Evolutionary conservation across 164 flowering plant species (phyloP).

Genomic region (Chimonanthus salicifolius): DNA sequence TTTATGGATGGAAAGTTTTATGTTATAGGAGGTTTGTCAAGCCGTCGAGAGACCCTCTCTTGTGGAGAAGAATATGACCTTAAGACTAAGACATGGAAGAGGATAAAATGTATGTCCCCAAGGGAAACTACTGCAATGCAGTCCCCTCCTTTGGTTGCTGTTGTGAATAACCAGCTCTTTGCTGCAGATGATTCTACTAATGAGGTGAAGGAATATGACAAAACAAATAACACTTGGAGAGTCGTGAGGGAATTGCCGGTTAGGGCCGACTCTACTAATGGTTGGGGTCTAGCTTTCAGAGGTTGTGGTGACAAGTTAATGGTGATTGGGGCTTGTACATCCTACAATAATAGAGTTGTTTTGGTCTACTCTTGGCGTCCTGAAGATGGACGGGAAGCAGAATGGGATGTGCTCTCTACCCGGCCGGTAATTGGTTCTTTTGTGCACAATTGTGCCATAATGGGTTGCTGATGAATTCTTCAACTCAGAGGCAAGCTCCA

Average conservation of each 20-base stretch:
- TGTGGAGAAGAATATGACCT: slow-evolving; percentile 64
- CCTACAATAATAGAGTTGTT: no score
- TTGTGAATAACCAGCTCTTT: slow-evolving; percentile 72
- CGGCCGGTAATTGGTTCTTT: no score
- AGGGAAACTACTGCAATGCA: slow-evolving; percentile 16
- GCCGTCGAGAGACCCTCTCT: slow-evolving; percentile 30
- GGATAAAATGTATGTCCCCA: slow-evolving; percentile 58
- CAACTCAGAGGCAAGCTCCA: no score
- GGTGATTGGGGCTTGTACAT: slow-evolving; percentile 37
- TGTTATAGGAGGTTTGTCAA: slow-evolving; percentile 65
- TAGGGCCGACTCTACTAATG: slow-evolving; percentile 51
- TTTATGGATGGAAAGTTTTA: slow-evolving; percentile 70
- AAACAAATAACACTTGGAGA: slow-evolving; percentile 63
- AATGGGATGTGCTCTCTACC: no score
- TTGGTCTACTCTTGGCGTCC: no score
- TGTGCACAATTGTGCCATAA: no score
- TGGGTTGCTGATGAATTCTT: no score
- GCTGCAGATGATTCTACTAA: slow-evolving; percentile 58
- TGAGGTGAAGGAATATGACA: slow-evolving; percentile 51
- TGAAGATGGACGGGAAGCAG: no score
- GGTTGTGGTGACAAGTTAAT: slow-evolving; percentile 64
- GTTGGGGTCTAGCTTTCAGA: slow-evolving; percentile 97
- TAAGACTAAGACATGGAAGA: slow-evolving; percentile 41
- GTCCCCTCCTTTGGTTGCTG: slow-evolving; percentile 83
- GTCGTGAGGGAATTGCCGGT: slow-evolving; percentile 61